Evolutionary conservation across 176 grass and related monocot genomes (phyloP).

Genomic region (Oryza officinalis): DNA sequence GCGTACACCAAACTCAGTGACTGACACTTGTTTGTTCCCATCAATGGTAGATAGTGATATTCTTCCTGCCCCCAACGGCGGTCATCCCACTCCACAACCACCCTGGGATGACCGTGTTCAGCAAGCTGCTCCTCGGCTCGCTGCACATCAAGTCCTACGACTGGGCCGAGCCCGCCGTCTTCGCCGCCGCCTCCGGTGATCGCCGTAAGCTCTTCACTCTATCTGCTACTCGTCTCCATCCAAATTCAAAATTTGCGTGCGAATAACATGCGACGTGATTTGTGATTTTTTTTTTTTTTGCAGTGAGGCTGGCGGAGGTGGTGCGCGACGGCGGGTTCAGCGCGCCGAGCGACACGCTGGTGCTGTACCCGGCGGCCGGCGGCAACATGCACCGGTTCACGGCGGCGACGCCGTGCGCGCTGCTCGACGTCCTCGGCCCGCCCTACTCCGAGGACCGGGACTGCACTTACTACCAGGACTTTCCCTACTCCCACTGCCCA

Average conservation of each 20-base stretch:
- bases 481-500: background rate
- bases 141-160: slow-evolving; percentile 77
- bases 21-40: no score
- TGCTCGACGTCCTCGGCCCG: slow-evolving; percentile 40
- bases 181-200: background rate
- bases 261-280: no score
- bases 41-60: slow-evolving; percentile 54
- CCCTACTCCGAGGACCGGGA: slow-evolving; percentile 28
- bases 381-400: slow-evolving; percentile 45
- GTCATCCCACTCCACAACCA: slow-evolving; percentile 85
- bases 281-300: no score
- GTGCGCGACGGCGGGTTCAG: slow-evolving; percentile 26
- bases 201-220: background rate
- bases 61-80: slow-evolving; percentile 55
- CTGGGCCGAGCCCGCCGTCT: slow-evolving; percentile 34
- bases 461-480: slow-evolving; percentile 47
- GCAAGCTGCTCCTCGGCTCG: slow-evolving; percentile 71
- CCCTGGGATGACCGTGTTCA: slow-evolving; percentile 88
- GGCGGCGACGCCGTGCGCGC: slow-evolving; percentile 27
- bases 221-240: background rate
- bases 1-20: no score
- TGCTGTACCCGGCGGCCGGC: slow-evolving; percentile 41
- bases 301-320: slow-evolving; percentile 25
- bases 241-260: no score
- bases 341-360: slow-evolving; percentile 28